Evolutionary conservation across 2,329 filamentous ascomycete species (phyloP), one percentile per base, ranked within the genome.

Genomic region (Botrytis byssoidea): DNA sequence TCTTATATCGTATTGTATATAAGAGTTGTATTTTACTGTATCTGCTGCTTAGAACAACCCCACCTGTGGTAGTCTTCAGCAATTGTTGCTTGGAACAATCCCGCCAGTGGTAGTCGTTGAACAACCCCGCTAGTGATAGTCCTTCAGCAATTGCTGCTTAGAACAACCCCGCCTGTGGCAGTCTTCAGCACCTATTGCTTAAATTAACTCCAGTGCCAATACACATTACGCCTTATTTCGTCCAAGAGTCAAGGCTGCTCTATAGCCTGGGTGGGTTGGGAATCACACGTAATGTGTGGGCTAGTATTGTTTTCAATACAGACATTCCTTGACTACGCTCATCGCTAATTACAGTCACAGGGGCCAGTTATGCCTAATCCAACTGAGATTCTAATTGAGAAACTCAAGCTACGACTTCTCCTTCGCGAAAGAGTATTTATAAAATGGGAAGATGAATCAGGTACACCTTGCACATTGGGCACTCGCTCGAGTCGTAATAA

Each of bases 281-380:
- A 67, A 67, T 67, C 64, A 67, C 64, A 67, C 64, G 16, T 67
- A 9, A 67, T 7, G 64, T 67, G 64, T 67, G 64, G 64, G 64
- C 64, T 51, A 37, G 1, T 12, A 67, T 67, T 51, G 9, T 29
- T 29, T 48, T 22, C 16, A 48, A 66, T 46, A 4, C 3, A 37
- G 16, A n/a, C 3, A 5, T 66, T 48, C 5, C 8, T 57, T 48
- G 0, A 48, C 8, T 46, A 35, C 6, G 18, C 37, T 67, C 4
- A n/a, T 67, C 18, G 44, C 64, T 67, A 67, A 67, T n/a, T 51
- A 10, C 25, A 51, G 7, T 48, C 16, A 48, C 14, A 67, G 64
- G 44, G 1, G n/a, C 12, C 37, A 51, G 22, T 10, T 25, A 67
- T 67, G 64, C 22, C 44, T 3, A 32, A 57, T n/a, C 51, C 51